phyloP scores from a whole-genome alignment of 176 grass and related monocot species.

The Oryza glumipatula region DNA sequence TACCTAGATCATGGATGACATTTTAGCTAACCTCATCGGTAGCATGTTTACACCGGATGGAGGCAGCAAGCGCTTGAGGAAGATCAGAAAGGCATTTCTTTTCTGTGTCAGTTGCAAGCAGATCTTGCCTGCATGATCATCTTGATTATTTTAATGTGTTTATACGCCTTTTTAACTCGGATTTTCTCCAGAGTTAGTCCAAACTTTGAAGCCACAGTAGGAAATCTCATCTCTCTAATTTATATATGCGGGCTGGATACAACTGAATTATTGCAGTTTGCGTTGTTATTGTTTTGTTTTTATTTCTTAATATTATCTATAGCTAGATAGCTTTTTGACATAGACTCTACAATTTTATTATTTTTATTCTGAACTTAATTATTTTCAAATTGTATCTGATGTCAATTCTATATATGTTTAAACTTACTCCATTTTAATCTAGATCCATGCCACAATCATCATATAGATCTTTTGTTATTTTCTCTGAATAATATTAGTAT shows the following conservation, averaged over 20 bases:
- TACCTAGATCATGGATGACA: slow-evolving; percentile 46
- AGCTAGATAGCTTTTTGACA: neutral
- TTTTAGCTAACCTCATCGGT: slow-evolving; percentile 45
- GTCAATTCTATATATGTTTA: too few species aligned
- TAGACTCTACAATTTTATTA: neutral
- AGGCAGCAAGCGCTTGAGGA: neutral
- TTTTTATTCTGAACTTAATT: neutral
- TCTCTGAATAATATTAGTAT: too few species aligned
- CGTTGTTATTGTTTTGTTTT: neutral
- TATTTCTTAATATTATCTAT: neutral
- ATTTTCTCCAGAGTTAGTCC: neutral
- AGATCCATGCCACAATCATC: too few species aligned
- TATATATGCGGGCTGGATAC: neutral
- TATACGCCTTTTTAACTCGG: neutral
- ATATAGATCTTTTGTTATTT: too few species aligned
- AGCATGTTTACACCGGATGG: slow-evolving; percentile 20
- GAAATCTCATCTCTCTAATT: neutral
- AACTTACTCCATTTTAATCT: too few species aligned
- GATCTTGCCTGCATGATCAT: neutral
- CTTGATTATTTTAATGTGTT: neutral
- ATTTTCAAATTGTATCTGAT: too few species aligned
- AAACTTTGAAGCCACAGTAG: neutral
- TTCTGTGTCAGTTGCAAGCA: neutral
- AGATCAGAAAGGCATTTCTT: slow-evolving; percentile 22
- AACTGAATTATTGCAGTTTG: neutral